A percentile compares a stretch with the other conserved stretches of the same genome.
These are phyloP conservation scores for Agrostemma githago DNA, from an alignment of 148 eudicot genomes.

Conservation along the genomic window DNA sequence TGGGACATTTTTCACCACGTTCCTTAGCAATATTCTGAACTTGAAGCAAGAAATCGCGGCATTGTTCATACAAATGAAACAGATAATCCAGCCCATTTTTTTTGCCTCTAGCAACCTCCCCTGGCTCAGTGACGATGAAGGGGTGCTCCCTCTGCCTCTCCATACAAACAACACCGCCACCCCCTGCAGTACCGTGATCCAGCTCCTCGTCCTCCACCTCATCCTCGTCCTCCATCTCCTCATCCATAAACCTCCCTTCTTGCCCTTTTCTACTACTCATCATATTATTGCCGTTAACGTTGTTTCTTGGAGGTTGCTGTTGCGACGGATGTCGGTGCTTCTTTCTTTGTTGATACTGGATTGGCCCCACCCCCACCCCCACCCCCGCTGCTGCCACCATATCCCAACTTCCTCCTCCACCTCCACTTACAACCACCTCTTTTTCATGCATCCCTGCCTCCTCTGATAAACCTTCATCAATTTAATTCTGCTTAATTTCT, in stretches of 20 bases:
- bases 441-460: slow-evolving; percentile 79
- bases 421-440: slow-evolving; percentile 54
- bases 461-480: slow-evolving; percentile 63
- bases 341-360: slow-evolving; percentile 26
- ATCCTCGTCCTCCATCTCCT: slow-evolving; percentile 34
- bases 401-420: slow-evolving; percentile 55
- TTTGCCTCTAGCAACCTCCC: slow-evolving; percentile 97
- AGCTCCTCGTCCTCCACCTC: slow-evolving; percentile 33
- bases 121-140: slow-evolving; percentile 95
- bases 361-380: slow-evolving; percentile 25
- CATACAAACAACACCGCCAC: slow-evolving; percentile 25
- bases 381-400: slow-evolving; percentile 30
- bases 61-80: slow-evolving; percentile 88
- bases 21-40: slow-evolving; percentile 89
- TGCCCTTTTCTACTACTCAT: slow-evolving; percentile 18
- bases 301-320: slow-evolving; percentile 28
- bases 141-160: slow-evolving; percentile 97
- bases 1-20: slow-evolving; percentile 96
- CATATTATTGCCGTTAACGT: slow-evolving; percentile 10
- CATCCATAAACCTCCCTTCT: slow-evolving; percentile 15
- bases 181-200: slow-evolving; percentile 19
- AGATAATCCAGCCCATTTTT: slow-evolving; percentile 97
- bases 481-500: no score
- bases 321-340: slow-evolving; percentile 20
- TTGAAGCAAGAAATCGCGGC: slow-evolving; percentile 83